phyloP scores from a whole-genome alignment of 805 yeast species.

The Blastobotrys terrestris region DNA sequence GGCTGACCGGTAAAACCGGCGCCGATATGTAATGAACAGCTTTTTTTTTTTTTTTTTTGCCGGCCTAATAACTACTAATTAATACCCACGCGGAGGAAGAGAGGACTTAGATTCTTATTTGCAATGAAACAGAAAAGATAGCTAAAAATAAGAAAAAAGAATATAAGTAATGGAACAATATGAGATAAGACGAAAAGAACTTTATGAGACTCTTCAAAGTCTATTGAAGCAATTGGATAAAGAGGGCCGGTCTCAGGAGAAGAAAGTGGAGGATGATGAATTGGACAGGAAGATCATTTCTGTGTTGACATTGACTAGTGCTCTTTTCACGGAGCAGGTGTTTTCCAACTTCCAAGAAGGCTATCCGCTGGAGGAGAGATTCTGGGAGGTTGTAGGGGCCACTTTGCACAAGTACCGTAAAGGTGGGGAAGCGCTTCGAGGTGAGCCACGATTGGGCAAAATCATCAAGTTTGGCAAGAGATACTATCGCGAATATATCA shows the following conservation, averaged over 20 bases:
- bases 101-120: background rate
- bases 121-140: background rate
- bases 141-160: no score
- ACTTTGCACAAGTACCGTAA: slow-evolving; percentile 1
- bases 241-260: background rate
- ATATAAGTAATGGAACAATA: background rate
- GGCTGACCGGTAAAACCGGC: background rate
- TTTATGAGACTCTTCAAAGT: background rate
- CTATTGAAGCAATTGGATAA: background rate
- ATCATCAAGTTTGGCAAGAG: background rate
- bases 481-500: slow-evolving; percentile 3
- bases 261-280: background rate
- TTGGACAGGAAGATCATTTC: background rate
- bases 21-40: background rate
- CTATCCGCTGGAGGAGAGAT: background rate
- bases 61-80: no score
- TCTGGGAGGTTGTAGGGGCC: background rate
- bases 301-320: background rate
- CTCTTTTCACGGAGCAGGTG: background rate
- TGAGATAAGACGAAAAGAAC: background rate
- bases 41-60: no score
- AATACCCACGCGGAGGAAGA: no score
- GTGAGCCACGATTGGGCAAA: slow-evolving; percentile 1
- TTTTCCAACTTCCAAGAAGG: background rate
- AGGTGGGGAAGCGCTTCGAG: background rate